Percentiles rank a stretch among this genome's conserved stretches.
Evolutionary conservation across 176 grass and related monocot genomes (phyloP).

Genomic region (Juncus inflexus): DNA sequence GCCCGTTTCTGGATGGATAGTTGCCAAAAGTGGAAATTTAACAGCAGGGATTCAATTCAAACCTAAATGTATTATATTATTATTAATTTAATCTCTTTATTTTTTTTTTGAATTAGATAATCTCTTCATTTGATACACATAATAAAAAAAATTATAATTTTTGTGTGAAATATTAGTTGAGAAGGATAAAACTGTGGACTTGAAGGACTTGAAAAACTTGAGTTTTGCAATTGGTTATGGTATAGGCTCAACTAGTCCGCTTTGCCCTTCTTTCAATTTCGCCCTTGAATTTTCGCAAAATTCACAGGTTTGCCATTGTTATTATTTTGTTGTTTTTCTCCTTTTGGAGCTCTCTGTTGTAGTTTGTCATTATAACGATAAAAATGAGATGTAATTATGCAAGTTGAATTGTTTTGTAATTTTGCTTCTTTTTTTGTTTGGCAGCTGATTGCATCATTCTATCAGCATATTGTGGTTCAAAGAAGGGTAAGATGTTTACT

Average conservation of each 20-base stretch:
- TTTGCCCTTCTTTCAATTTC: slow-evolving; percentile 82
- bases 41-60: slow-evolving; percentile 72
- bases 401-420: too few relatives aligned
- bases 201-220: slow-evolving; percentile 59
- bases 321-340: neutral
- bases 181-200: slow-evolving; percentile 42
- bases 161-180: slow-evolving; percentile 31
- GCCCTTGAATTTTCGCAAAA: slow-evolving; percentile 64
- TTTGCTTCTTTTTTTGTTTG: neutral
- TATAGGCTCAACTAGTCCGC: slow-evolving; percentile 63
- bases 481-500: slow-evolving; percentile 60
- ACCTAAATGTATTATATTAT: slow-evolving; percentile 50
- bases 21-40: slow-evolving; percentile 57
- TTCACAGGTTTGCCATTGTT: slow-evolving; percentile 46
- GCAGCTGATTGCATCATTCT: slow-evolving; percentile 83
- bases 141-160: too few relatives aligned
- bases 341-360: neutral
- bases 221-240: slow-evolving; percentile 84
- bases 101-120: neutral
- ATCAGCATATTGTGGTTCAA: slow-evolving; percentile 94
- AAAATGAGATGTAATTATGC: too few relatives aligned
- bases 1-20: slow-evolving; percentile 67
- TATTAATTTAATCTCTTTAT: neutral
- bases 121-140: neutral
- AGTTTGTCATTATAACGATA: neutral